A percentile compares a stretch with the other conserved stretches of the same genome.
Evolutionary conservation across 2,329 filamentous ascomycete genomes (phyloP).

Genomic region (Pseudogymnoascus sp.): DNA sequence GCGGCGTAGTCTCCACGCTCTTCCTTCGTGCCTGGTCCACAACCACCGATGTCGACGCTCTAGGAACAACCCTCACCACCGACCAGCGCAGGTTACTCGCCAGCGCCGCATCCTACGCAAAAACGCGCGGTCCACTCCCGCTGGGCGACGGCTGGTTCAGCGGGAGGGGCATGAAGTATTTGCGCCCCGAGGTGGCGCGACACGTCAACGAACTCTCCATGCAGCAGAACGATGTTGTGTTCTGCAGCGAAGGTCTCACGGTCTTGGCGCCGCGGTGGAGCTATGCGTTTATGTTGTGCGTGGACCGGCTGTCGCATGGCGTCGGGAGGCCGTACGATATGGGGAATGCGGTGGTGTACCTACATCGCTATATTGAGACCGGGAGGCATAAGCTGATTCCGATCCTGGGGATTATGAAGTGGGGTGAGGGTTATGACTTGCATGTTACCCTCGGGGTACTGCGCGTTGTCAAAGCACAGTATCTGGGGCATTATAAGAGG

Average conservation of each 20-base stretch:
- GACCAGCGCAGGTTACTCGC: not conserved
- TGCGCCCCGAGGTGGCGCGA: not conserved
- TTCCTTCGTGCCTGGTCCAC: not conserved
- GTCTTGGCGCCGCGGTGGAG: not conserved
- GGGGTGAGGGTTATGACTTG: not conserved
- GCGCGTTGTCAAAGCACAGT: not conserved
- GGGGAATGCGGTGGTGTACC: not conserved
- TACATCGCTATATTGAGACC: not conserved
- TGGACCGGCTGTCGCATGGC: not conserved
- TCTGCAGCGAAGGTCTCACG: not conserved
- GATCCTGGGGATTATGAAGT: not conserved
- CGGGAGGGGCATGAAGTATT: not conserved
- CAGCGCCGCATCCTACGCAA: not conserved
- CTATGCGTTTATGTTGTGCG: not conserved
- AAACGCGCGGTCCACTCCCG: not conserved
- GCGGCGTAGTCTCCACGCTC: not conserved
- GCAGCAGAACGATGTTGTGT: not conserved
- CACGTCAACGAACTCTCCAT: not conserved
- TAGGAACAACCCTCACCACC: not conserved
- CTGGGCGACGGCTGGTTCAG: not conserved
- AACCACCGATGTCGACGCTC: not conserved
- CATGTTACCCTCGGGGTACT: not conserved
- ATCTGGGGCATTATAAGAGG: not conserved
- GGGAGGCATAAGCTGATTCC: constrained; percentile 3
- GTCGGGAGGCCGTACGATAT: not conserved